phyloP scores from a whole-genome alignment of 345 rosid species.

The Eutrema japonicum region DNA sequence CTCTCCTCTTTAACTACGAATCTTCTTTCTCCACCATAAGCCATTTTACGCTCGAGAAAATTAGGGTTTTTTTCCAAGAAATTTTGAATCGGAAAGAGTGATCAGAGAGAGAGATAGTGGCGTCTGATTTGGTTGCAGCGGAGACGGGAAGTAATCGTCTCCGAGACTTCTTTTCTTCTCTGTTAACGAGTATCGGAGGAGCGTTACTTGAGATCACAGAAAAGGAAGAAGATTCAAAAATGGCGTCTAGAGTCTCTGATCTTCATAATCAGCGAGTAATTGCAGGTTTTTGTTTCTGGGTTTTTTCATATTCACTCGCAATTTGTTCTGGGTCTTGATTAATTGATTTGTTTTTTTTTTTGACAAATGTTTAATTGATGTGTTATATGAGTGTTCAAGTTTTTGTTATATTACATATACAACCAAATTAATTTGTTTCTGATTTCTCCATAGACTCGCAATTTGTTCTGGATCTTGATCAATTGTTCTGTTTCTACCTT shows the following conservation, averaged over 20 bases:
- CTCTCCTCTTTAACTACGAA: neutral
- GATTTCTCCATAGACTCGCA: neutral
- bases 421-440: neutral
- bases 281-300: constrained; percentile 39
- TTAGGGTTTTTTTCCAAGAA: neutral
- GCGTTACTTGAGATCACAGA: constrained; percentile 53
- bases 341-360: too few species aligned
- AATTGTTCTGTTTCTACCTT: neutral
- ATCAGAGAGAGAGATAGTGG: constrained; percentile 54
- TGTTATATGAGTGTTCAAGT: too few species aligned
- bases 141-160: constrained; percentile 65
- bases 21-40: neutral
- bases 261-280: constrained; percentile 40
- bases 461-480: neutral
- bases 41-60: constrained; percentile 2
- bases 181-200: constrained; percentile 60
- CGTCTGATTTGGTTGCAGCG: constrained; percentile 48
- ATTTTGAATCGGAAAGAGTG: neutral
- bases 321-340: too few species aligned
- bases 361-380: too few species aligned
- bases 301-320: neutral
- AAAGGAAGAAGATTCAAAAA: constrained; percentile 39
- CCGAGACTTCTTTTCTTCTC: constrained; percentile 63
- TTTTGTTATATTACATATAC: neutral
- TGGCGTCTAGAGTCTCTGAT: constrained; percentile 54